Evolutionary conservation across 1,139 yeast genomes (phyloP).

Genomic region (Yamadazyma triangularis): DNA sequence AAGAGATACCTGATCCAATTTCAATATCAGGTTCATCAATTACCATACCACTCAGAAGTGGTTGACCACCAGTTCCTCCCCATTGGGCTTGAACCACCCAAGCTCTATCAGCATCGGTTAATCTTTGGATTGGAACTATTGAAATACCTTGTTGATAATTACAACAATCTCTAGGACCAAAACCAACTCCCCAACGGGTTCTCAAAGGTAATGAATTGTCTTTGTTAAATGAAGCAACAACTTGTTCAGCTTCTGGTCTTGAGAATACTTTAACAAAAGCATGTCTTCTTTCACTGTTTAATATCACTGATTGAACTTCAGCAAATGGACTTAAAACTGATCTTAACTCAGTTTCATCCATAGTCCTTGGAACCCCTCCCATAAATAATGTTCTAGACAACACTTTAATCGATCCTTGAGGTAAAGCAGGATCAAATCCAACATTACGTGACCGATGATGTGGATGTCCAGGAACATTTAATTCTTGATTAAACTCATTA

Average conservation of each 20-base stretch:
- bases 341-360: constrained; percentile 71
- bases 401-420: constrained; percentile 79
- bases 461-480: constrained; percentile 63
- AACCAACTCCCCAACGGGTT: constrained; percentile 98
- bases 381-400: constrained; percentile 85
- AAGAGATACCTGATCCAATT: constrained; percentile 89
- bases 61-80: constrained; percentile 96
- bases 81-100: constrained; percentile 92
- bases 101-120: constrained; percentile 88
- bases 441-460: constrained; percentile 72
- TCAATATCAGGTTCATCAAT: constrained; percentile 98
- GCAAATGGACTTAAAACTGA: constrained; percentile 77
- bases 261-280: constrained; percentile 96
- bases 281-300: constrained; percentile 86
- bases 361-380: constrained; percentile 85
- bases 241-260: constrained; percentile 88
- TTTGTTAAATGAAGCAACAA: constrained; percentile 52
- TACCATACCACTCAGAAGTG: constrained; percentile 75
- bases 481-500: constrained; percentile 34
- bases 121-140: constrained; percentile 76
- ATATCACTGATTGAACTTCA: constrained; percentile 87
- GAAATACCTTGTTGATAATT: constrained; percentile 90
- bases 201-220: constrained; percentile 55
- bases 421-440: constrained; percentile 64
- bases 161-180: constrained; percentile 97